Percentiles rank a stretch among this genome's conserved stretches.
These are phyloP conservation scores for Halteria grandinella DNA, from an alignment of 73 alveolate species.

Conservation along the genomic window DNA sequence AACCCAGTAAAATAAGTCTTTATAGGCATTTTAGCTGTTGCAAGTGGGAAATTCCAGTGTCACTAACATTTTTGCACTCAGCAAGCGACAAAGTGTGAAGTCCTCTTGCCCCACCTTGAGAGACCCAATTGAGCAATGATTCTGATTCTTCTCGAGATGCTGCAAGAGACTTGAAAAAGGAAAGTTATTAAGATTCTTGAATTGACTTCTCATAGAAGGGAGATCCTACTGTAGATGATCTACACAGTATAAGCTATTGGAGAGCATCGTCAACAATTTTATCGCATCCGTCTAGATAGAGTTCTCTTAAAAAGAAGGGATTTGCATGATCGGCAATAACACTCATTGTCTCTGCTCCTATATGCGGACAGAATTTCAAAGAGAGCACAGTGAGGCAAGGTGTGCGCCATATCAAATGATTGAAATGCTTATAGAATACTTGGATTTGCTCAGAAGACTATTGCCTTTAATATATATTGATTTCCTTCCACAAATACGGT, in stretches of 20 bases:
- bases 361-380: constrained; percentile 54
- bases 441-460: not conserved
- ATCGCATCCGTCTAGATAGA: constrained; percentile 75
- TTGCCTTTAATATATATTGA: constrained; percentile 23
- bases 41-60: constrained; percentile 57
- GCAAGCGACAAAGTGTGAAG: constrained; percentile 63
- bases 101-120: constrained; percentile 62
- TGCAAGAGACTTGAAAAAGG: too few relatives aligned
- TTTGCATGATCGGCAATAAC: constrained; percentile 62
- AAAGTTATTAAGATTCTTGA: too few relatives aligned
- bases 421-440: not conserved
- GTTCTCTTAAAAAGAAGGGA: constrained; percentile 57
- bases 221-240: not conserved
- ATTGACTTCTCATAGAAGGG: not conserved
- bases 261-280: constrained; percentile 61
- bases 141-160: not conserved
- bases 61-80: constrained; percentile 63
- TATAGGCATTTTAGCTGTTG: constrained; percentile 26
- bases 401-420: constrained; percentile 7
- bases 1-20: constrained; percentile 61
- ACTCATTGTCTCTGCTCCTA: constrained; percentile 38
- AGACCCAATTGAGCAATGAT: not conserved
- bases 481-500: constrained; percentile 58
- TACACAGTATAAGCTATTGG: not conserved
- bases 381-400: constrained; percentile 35